A percentile compares a stretch with the other conserved stretches of the same genome.
These are phyloP conservation scores for Neoscytalidium dimidiatum DNA, from an alignment of 2,329 filamentous ascomycete species.

Conservation along the genomic window DNA sequence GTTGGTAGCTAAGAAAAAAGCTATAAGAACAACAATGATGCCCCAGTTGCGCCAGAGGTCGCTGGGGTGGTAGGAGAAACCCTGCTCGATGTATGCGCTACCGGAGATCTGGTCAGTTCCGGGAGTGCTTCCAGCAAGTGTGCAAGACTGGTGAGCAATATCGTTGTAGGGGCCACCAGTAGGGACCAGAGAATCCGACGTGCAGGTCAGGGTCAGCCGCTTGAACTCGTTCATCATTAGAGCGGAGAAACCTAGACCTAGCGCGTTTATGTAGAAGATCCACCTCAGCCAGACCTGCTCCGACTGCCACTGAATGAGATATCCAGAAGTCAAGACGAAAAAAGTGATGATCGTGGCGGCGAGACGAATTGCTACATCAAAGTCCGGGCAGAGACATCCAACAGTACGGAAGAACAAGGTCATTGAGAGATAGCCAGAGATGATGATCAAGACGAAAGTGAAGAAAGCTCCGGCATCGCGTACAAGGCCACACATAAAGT, in stretches of 20 bases:
- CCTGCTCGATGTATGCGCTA: constrained; percentile 66
- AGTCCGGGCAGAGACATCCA: constrained; percentile 74
- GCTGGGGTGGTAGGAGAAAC: constrained; percentile 65
- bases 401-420: constrained; percentile 85
- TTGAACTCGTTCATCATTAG: constrained; percentile 89
- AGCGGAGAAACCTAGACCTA: constrained; percentile 73
- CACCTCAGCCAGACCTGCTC: constrained; percentile 77
- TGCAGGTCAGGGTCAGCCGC: constrained; percentile 68
- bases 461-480: constrained; percentile 78
- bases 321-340: constrained; percentile 80
- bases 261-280: constrained; percentile 76
- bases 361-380: constrained; percentile 81
- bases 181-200: constrained; percentile 68
- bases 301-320: constrained; percentile 76
- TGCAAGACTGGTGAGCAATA: constrained; percentile 78
- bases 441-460: constrained; percentile 78
- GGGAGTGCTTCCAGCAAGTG: constrained; percentile 68
- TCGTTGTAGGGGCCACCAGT: constrained; percentile 69
- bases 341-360: constrained; percentile 77
- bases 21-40: constrained; percentile 74
- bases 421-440: constrained; percentile 74
- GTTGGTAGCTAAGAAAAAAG: constrained; percentile 71
- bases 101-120: constrained; percentile 68
- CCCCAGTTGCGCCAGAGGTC: constrained; percentile 84
- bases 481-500: constrained; percentile 84